phyloP scores from a whole-genome alignment of 1,284 basidiomycete species.

The Apiotrichum sp. region DNA sequence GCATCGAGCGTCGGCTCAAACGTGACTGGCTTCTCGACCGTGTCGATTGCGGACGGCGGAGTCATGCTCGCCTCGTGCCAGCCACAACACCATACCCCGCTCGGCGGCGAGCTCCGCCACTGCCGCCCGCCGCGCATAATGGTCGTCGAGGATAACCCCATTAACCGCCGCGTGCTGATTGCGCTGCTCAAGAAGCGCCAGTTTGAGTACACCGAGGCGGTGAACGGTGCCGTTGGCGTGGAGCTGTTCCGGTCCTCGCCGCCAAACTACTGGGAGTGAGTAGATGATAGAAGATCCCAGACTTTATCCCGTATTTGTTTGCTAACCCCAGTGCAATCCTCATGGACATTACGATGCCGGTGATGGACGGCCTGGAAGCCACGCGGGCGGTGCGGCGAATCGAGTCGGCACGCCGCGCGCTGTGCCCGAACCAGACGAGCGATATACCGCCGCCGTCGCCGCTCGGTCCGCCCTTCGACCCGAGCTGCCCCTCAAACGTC shows the following conservation, averaged over 20 bases:
- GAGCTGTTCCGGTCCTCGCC: slow-evolving; percentile 8
- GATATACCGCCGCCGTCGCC: not conserved
- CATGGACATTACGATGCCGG: slow-evolving; percentile 87
- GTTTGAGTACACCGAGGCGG: slow-evolving; percentile 69
- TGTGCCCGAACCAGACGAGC: not conserved
- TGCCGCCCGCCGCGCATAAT: slow-evolving; percentile 53
- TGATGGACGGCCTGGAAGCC: slow-evolving; percentile 81
- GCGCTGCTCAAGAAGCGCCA: slow-evolving; percentile 70
- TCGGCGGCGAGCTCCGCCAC: not conserved
- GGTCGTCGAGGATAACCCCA: slow-evolving; percentile 76
- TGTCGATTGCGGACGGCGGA: slow-evolving; percentile 50
- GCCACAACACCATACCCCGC: not conserved
- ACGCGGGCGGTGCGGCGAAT: slow-evolving; percentile 74
- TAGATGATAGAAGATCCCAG: slow-evolving; percentile 11
- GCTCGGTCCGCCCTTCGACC: not conserved
- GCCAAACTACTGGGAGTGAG: slow-evolving; percentile 52
- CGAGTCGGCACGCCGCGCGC: slow-evolving; percentile 54
- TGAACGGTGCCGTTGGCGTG: slow-evolving; percentile 11
- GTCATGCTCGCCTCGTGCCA: slow-evolving; percentile 45
- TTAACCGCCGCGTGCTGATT: slow-evolving; percentile 52
- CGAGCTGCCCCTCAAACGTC: not conserved
- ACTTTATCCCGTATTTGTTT: too few species aligned
- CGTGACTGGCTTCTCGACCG: slow-evolving; percentile 30
- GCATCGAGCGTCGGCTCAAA: not conserved
- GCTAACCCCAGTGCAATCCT: slow-evolving; percentile 60